These are phyloP conservation scores for Globisporangium spiculum DNA, from an alignment of 352 stramenopile genomes.

Conservation along the genomic window DNA sequence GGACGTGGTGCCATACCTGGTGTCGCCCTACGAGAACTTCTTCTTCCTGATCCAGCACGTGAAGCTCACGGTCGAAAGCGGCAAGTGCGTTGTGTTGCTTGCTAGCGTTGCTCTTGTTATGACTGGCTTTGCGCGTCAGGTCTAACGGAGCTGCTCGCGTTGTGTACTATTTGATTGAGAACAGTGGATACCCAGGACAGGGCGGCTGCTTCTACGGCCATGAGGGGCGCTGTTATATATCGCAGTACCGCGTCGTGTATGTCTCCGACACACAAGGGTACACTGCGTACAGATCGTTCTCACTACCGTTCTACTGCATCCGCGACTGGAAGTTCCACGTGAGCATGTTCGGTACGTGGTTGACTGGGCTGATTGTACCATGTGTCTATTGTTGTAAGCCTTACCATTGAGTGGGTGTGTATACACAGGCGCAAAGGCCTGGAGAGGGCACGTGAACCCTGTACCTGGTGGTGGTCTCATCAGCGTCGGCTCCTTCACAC, in stretches of 20 bases:
- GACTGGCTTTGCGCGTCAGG: neutral
- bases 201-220: constrained; percentile 78
- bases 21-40: constrained; percentile 78
- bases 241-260: constrained; percentile 75
- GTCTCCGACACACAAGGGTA: constrained; percentile 37
- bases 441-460: constrained; percentile 65
- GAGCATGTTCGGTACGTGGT: constrained; percentile 51
- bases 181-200: constrained; percentile 76
- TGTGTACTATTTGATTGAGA: neutral
- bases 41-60: constrained; percentile 74
- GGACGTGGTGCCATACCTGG: constrained; percentile 55
- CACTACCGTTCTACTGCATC: constrained; percentile 75
- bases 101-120: neutral
- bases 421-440: constrained; percentile 50
- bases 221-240: constrained; percentile 67
- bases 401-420: neutral
- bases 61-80: constrained; percentile 74
- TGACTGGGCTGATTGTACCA: neutral
- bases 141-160: neutral
- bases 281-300: constrained; percentile 68
- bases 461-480: constrained; percentile 69
- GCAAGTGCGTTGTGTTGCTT: constrained; percentile 50
- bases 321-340: constrained; percentile 66
- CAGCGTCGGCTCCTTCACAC: constrained; percentile 52
- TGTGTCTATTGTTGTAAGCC: neutral